Evolutionary conservation across 1,284 basidiomycete species (phyloP), one percentile per base, ranked within the genome.

Genomic region (Sphaerobolus stellatus): DNA sequence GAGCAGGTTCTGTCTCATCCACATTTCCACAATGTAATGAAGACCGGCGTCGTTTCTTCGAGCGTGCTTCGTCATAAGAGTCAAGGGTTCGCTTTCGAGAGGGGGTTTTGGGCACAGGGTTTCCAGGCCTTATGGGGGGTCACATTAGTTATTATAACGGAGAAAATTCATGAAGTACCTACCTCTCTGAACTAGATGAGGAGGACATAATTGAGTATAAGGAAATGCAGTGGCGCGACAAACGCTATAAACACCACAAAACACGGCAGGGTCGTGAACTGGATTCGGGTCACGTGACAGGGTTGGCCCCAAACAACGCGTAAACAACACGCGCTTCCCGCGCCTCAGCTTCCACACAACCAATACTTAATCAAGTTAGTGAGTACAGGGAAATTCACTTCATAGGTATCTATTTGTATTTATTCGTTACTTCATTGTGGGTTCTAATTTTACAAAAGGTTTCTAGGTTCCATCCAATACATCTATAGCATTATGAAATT

Each of bases 1-100:
- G 36, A 14, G 34, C 34, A 27, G 29, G 8, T 2, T 40, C 48
- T 11, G 31, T 49, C 11, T 18, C 33, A 38, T n/a, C 5, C 18
- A 52, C 8, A n/a, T 31, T 11, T 5, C 38, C 50, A 29, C 31
- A 52, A 24, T 27, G 40, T 27, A 52, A 13, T 22, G 50, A 52
- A 44, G 49, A 50, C 16, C 38, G 25, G 16, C 50, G 50, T 11
- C 50, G 50, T 52, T 52, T 52, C 22, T 40, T 30, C 13, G 7
- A n/a, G 18, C n/a, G 40, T 18, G 31, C 5, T 8, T 30, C 40
- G 20, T 43, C 50, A 4, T 30, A 27, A 31, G 38, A 22, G 2
- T 1, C 28, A 29, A 16, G 50, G 5, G 29, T 44, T 29, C 40
- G 50, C 38, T 52, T 52, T 44, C 40, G 31, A 20, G 50, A 52